Conservation (phyloP, 1,284 basidiomycete genomes). For the Pseudozyma pruni region DNA sequence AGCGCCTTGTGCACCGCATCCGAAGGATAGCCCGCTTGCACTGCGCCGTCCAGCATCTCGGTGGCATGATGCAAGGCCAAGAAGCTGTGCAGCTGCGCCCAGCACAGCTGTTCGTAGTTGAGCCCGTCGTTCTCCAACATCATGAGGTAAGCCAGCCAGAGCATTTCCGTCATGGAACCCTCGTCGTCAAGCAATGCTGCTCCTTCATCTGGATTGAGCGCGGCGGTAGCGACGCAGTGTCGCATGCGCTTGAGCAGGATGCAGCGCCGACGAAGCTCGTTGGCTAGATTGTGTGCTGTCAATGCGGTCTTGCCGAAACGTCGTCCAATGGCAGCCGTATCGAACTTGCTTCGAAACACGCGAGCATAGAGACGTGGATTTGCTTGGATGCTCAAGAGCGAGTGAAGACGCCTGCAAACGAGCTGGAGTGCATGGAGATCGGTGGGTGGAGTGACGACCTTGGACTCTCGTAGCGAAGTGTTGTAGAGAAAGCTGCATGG, state of each 20-base stretch:
- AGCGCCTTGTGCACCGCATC: conserved; percentile 68
- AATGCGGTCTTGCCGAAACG: conserved; percentile 50
- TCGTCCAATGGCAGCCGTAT: conserved; percentile 53
- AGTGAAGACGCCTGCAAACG: conserved; percentile 46
- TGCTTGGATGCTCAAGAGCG: conserved; percentile 40
- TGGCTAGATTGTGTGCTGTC: conserved; percentile 36
- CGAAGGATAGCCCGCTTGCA: conserved; percentile 68
- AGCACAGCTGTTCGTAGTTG: conserved; percentile 52
- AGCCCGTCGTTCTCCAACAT: conserved; percentile 60
- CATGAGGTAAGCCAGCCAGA: conserved; percentile 63
- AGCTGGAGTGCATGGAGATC: conserved; percentile 51
- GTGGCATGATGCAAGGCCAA: conserved; percentile 61
- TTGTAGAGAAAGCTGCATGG: conserved; percentile 44
- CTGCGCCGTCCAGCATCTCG: conserved; percentile 66
- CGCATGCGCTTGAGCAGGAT: conserved; percentile 55
- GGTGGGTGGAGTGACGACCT: conserved; percentile 46
- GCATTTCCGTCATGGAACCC: conserved; percentile 47
- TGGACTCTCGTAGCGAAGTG: conserved; percentile 10
- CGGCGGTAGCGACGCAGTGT: conserved; percentile 15
- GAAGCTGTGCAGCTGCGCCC: conserved; percentile 53
- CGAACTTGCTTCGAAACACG: conserved; percentile 61
- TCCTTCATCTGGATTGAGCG: not conserved
- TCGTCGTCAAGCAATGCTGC: conserved; percentile 13
- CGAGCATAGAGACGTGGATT: conserved; percentile 60
- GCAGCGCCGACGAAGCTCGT: conserved; percentile 54